A percentile compares a stretch with the other conserved stretches of the same genome.
These are phyloP conservation scores for Fusarium sp. DNA, from an alignment of 2,329 filamentous ascomycete genomes.

Conservation along the genomic window DNA sequence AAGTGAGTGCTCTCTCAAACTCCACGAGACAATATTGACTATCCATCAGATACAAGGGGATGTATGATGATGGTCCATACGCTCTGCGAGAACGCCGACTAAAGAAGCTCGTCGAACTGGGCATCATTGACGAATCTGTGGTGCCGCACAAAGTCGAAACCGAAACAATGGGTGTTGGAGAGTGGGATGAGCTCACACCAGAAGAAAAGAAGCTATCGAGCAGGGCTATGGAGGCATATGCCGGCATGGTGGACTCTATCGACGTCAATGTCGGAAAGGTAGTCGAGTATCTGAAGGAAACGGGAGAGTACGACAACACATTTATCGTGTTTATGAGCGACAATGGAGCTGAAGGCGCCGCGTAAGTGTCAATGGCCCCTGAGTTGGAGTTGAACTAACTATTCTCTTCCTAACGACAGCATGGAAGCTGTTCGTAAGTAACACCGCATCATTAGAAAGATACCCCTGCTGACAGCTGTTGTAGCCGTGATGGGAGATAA, in stretches of 20 bases:
- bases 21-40: neutral
- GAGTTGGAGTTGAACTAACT: neutral
- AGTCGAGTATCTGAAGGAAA: conserved; percentile 65
- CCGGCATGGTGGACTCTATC: conserved; percentile 73
- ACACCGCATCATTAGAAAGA: neutral
- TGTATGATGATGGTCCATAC: neutral
- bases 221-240: conserved; percentile 71
- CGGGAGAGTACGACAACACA: conserved; percentile 71
- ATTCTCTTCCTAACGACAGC: neutral
- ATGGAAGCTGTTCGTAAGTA: neutral
- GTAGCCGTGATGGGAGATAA: conserved; percentile 14
- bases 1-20: conserved; percentile 49
- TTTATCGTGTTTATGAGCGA: conserved; percentile 73
- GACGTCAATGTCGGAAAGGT: conserved; percentile 71
- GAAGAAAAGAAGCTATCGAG: conserved; percentile 60
- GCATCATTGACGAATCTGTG: conserved; percentile 63
- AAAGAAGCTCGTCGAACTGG: conserved; percentile 64
- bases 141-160: conserved; percentile 58
- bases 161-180: conserved; percentile 53
- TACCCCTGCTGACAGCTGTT: neutral
- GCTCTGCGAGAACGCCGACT: conserved; percentile 62
- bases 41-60: neutral
- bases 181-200: conserved; percentile 58
- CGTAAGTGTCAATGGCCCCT: conserved; percentile 42
- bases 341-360: conserved; percentile 70